Evolutionary conservation across 1,284 basidiomycete species (phyloP).

Genomic region (Malassezia cuniculi): DNA sequence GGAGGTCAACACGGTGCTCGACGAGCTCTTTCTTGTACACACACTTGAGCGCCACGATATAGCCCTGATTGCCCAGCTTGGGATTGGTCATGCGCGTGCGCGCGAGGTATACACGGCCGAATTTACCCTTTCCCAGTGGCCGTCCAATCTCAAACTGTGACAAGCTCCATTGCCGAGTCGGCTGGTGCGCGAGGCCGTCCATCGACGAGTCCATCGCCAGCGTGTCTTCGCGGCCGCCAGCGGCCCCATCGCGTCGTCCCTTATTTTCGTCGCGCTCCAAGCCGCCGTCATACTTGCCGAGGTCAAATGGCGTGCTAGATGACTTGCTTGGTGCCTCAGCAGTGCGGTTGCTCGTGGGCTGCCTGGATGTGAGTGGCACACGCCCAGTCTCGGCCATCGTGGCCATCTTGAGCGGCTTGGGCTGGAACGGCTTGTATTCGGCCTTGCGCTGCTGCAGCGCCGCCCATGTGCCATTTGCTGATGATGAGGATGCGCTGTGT

Average conservation of each 20-base stretch:
- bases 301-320: constrained; percentile 25
- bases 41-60: constrained; percentile 92
- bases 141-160: constrained; percentile 85
- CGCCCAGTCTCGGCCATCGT: constrained; percentile 1
- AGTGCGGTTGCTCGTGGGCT: not conserved
- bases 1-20: constrained; percentile 58
- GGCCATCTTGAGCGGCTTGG: constrained; percentile 9
- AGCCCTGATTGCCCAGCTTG: constrained; percentile 45
- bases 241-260: constrained; percentile 26
- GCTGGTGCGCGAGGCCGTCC: constrained; percentile 19
- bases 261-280: constrained; percentile 43
- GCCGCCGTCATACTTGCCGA: constrained; percentile 44
- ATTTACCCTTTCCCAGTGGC: constrained; percentile 94
- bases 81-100: constrained; percentile 52
- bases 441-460: constrained; percentile 13
- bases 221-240: not conserved
- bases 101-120: constrained; percentile 96
- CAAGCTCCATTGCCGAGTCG: constrained; percentile 57
- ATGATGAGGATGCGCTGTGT: constrained; percentile 5
- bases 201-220: constrained; percentile 16
- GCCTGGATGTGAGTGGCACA: constrained; percentile 6
- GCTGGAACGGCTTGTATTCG: constrained; percentile 11
- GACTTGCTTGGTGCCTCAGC: not conserved
- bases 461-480: constrained; percentile 11
- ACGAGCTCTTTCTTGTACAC: constrained; percentile 94